These are phyloP conservation scores for Phytophthora nicotianae DNA, from an alignment of 352 stramenopile species.

Conservation along the genomic window DNA sequence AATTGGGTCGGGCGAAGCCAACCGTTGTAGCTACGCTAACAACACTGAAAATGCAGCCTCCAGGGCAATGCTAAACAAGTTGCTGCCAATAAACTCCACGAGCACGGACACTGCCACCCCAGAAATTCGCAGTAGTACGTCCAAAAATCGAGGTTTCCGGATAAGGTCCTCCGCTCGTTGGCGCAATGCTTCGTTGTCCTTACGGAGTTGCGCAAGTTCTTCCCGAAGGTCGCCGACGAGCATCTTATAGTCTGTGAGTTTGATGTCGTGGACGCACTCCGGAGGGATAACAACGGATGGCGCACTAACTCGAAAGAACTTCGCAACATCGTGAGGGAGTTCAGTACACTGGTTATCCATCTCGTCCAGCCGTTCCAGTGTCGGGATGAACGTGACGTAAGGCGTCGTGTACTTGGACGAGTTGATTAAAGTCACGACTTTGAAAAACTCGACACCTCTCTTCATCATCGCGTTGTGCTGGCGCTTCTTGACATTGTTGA, in stretches of 20 bases:
- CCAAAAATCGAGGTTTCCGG: not conserved
- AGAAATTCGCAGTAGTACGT: not conserved
- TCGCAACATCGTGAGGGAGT: not conserved
- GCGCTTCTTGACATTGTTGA: conserved; percentile 25
- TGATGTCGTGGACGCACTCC: not conserved
- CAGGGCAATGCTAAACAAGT: too few relatives aligned
- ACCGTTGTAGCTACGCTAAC: too few relatives aligned
- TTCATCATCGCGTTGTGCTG: conserved; percentile 20
- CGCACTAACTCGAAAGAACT: not conserved
- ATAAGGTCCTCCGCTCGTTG: not conserved
- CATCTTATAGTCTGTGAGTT: not conserved
- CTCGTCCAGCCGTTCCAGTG: not conserved
- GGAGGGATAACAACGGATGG: not conserved
- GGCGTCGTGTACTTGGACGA: conserved; percentile 12
- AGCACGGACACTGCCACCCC: too few relatives aligned
- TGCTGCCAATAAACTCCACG: too few relatives aligned
- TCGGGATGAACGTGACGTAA: conserved; percentile 21
- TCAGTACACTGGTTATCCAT: not conserved
- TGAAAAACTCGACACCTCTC: conserved; percentile 8
- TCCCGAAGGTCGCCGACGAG: not conserved
- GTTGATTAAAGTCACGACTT: conserved; percentile 20
- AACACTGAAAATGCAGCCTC: too few relatives aligned
- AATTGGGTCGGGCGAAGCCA: too few relatives aligned
- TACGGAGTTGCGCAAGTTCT: not conserved
- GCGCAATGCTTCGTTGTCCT: not conserved